Conservation (phyloP, 139 green algal species). For the Zygnema circumcarinatum region DNA sequence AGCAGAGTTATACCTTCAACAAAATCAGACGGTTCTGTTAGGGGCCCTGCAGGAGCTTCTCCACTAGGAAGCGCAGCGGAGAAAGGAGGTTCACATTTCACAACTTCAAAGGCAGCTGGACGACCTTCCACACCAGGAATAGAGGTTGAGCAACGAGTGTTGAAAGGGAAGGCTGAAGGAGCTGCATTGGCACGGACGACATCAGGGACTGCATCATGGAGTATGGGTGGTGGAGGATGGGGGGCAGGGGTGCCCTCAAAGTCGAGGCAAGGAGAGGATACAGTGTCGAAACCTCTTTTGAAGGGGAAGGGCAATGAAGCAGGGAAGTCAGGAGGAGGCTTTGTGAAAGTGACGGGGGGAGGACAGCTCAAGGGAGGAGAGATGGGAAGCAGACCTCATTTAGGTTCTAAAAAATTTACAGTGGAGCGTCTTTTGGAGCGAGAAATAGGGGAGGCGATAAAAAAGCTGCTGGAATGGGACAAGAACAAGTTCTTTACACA, state of each 20-base stretch:
- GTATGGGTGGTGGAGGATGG: background rate
- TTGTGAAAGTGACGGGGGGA: background rate
- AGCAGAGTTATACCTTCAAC: background rate
- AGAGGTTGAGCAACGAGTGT: background rate
- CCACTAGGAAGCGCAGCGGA: background rate
- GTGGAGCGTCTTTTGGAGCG: constrained; percentile 16
- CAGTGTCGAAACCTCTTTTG: background rate
- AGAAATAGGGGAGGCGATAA: constrained; percentile 24
- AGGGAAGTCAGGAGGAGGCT: too few relatives aligned
- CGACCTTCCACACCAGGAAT: background rate
- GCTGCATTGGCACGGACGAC: background rate
- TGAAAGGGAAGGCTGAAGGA: background rate
- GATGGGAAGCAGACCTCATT: background rate
- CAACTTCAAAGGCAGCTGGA: background rate
- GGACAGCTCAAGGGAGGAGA: background rate
- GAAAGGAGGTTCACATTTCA: background rate
- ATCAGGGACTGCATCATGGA: background rate
- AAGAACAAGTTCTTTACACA: constrained; percentile 41
- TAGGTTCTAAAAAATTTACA: background rate
- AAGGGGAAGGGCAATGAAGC: background rate
- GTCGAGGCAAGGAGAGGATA: background rate
- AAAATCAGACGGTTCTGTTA: background rate
- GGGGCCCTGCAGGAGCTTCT: background rate
- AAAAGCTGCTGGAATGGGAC: constrained; percentile 35
- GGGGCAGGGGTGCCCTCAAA: background rate